These are phyloP conservation scores for Mucor irregularis DNA, from an alignment of 371 early-diverging fungal species.

Conservation along the genomic window DNA sequence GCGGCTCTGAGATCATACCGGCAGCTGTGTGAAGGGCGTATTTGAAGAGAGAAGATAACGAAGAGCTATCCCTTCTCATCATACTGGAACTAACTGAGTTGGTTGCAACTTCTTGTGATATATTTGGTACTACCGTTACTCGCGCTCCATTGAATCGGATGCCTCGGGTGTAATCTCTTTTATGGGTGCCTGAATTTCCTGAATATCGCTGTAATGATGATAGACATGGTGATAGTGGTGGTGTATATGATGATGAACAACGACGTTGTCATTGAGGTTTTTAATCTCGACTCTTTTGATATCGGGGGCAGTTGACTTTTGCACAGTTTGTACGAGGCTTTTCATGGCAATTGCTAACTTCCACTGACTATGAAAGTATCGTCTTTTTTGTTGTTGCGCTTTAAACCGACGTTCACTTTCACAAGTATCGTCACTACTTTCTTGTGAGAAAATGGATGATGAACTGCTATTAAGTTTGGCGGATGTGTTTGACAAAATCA, in stretches of 20 bases:
- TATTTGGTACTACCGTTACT: too few relatives aligned
- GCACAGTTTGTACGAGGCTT: slow-evolving; percentile 15
- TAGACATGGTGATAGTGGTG: slow-evolving; percentile 4
- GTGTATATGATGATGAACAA: slow-evolving; percentile 8
- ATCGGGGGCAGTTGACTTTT: background rate
- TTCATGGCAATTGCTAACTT: slow-evolving; percentile 11
- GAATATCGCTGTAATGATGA: background rate
- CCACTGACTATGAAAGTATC: slow-evolving; percentile 21
- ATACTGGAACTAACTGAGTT: too few relatives aligned
- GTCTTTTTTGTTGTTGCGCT: slow-evolving; percentile 9
- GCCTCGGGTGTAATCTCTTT: background rate
- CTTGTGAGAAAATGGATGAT: slow-evolving; percentile 74
- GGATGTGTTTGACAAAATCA: slow-evolving; percentile 75
- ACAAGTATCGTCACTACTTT: background rate
- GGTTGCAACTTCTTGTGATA: too few relatives aligned
- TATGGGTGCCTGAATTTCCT: background rate
- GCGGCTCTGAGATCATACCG: background rate
- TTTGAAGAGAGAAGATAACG: slow-evolving; percentile 10
- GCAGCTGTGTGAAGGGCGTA: slow-evolving; percentile 1
- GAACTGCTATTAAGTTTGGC: slow-evolving; percentile 66
- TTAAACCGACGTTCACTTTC: background rate
- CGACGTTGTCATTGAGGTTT: background rate
- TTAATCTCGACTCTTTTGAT: background rate
- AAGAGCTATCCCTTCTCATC: background rate
- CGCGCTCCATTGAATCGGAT: background rate